Conservation (phyloP, 306 rosid species). For the Trifolium subterraneum region DNA sequence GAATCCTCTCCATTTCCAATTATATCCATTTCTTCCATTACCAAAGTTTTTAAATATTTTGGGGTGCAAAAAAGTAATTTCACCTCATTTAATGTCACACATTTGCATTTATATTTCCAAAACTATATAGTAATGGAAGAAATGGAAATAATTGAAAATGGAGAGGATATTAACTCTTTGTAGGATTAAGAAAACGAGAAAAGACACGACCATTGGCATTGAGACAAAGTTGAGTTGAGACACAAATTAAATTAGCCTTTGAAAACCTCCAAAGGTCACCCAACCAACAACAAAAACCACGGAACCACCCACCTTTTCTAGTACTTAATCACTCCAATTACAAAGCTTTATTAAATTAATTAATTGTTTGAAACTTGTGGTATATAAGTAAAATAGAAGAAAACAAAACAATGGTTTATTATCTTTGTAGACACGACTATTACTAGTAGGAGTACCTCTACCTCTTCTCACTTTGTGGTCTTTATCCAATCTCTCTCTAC, state of each 20-base stretch:
- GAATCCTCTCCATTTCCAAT: too few species aligned
- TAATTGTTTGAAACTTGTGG: too few species aligned
- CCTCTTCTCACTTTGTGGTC: not conserved
- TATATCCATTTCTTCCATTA: too few species aligned
- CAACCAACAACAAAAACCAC: not conserved
- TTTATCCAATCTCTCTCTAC: not conserved
- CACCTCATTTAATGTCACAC: too few species aligned
- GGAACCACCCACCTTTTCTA: not conserved
- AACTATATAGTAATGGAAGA: too few species aligned
- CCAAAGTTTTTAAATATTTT: too few species aligned
- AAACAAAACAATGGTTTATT: not conserved
- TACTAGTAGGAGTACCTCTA: not conserved
- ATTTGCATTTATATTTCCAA: too few species aligned
- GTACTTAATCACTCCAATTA: not conserved
- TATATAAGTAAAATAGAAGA: not conserved
- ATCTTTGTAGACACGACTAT: not conserved
- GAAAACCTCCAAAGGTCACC: constrained; percentile 51
- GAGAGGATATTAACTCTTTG: too few species aligned
- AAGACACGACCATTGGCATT: constrained; percentile 27
- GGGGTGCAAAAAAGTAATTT: too few species aligned
- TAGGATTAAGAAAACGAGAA: not conserved
- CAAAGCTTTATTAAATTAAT: too few species aligned
- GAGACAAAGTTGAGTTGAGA: not conserved
- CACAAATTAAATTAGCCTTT: constrained; percentile 41
- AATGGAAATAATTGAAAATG: too few species aligned